Conservation (phyloP, 2,329 filamentous ascomycete genomes). For the Sporothrix dimorphospora region DNA sequence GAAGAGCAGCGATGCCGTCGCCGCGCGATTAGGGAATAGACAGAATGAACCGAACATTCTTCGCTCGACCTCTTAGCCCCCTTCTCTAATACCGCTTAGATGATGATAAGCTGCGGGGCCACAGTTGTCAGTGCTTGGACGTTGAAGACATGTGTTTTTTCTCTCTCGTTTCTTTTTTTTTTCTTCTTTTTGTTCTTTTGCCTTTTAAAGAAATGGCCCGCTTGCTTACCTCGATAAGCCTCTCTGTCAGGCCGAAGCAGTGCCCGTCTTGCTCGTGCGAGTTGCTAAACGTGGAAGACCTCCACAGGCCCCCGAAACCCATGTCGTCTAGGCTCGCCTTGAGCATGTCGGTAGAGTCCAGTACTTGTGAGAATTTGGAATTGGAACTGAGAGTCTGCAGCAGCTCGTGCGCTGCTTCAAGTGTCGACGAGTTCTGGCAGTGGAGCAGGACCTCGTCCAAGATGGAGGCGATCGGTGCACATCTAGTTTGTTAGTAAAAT, state of each 20-base stretch:
- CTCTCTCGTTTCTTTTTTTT: not conserved
- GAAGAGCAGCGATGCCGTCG: not conserved
- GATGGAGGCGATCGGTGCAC: conserved; percentile 58
- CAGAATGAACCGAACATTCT: not conserved
- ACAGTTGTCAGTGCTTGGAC: not conserved
- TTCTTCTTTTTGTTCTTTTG: not conserved
- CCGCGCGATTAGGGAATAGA: not conserved
- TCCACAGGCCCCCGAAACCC: conserved; percentile 67
- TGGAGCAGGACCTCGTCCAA: conserved; percentile 66
- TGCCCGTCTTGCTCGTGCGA: conserved; percentile 54
- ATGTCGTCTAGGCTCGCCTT: conserved; percentile 60
- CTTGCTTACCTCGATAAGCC: conserved; percentile 59
- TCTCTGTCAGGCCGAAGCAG: conserved; percentile 60
- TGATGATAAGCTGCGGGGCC: conserved; percentile 31
- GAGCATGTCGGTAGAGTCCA: conserved; percentile 53
- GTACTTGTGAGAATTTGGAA: conserved; percentile 52
- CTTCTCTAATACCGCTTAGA: not conserved
- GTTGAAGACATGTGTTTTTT: not conserved
- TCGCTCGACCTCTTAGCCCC: too few species aligned
- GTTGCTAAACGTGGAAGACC: conserved; percentile 56
- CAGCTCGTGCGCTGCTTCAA: conserved; percentile 63
- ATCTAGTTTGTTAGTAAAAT: conserved; percentile 44
- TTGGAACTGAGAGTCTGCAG: conserved; percentile 62
- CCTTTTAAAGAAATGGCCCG: not conserved
- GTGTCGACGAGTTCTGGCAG: conserved; percentile 62